These are phyloP conservation scores for Rhodotorula toruloides DNA, from an alignment of 768 basidiomycete species.

Conservation along the genomic window DNA sequence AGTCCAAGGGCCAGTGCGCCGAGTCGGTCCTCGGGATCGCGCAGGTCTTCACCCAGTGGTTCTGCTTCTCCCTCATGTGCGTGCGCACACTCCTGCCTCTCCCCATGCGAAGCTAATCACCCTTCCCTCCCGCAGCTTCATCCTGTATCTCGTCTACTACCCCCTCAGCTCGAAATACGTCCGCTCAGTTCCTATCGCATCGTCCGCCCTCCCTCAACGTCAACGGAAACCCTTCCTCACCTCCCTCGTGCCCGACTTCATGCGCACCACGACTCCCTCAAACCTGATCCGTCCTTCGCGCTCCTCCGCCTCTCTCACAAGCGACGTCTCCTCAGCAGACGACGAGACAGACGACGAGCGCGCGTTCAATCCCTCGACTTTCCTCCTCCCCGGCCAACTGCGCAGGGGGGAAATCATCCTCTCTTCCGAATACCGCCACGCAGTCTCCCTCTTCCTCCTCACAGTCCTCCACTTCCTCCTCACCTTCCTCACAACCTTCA, in stretches of 20 bases:
- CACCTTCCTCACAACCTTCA: slow-evolving; percentile 58
- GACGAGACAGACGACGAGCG: neutral
- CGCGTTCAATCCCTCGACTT: slow-evolving; percentile 25
- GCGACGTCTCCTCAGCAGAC: neutral
- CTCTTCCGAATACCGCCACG: slow-evolving; percentile 65
- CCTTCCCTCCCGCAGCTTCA: slow-evolving; percentile 54
- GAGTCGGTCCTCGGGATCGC: slow-evolving; percentile 75
- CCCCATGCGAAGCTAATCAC: neutral
- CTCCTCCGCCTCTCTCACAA: neutral
- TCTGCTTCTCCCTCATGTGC: slow-evolving; percentile 75
- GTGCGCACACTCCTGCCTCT: slow-evolving; percentile 44
- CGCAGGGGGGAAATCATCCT: slow-evolving; percentile 28
- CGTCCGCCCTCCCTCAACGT: slow-evolving; percentile 61
- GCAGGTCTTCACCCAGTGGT: slow-evolving; percentile 78
- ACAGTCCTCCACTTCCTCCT: slow-evolving; percentile 64
- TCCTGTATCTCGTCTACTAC: slow-evolving; percentile 88
- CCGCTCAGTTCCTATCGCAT: slow-evolving; percentile 58
- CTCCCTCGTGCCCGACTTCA: slow-evolving; percentile 22
- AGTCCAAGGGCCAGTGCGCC: slow-evolving; percentile 68
- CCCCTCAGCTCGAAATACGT: slow-evolving; percentile 73
- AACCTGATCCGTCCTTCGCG: slow-evolving; percentile 2
- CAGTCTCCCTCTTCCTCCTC: slow-evolving; percentile 67
- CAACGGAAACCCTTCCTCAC: slow-evolving; percentile 9
- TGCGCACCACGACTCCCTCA: slow-evolving; percentile 22
- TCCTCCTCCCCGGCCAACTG: slow-evolving; percentile 36